Evolutionary conservation across 1,139 yeast genomes (phyloP).

Genomic region (Suhomyces bokatorum): DNA sequence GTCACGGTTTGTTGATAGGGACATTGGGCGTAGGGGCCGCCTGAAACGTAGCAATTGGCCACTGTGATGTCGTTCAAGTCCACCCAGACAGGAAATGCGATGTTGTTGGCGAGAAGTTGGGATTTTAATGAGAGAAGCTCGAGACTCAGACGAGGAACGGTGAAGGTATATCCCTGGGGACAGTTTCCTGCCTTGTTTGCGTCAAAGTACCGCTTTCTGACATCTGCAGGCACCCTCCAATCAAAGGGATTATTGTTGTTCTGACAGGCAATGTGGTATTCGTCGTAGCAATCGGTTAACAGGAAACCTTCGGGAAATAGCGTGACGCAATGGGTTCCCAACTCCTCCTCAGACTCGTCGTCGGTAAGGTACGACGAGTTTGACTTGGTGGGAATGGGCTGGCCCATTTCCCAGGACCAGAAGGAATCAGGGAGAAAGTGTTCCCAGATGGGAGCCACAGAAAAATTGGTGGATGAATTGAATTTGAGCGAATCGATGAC

Average conservation of each 20-base stretch:
- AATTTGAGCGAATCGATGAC: constrained; percentile 12
- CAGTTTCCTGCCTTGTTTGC: constrained; percentile 44
- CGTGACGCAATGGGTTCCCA: constrained; percentile 64
- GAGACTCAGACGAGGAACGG: constrained; percentile 54
- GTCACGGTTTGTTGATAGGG: constrained; percentile 67
- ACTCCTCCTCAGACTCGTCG: constrained; percentile 20
- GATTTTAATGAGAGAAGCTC: constrained; percentile 37
- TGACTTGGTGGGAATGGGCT: constrained; percentile 41
- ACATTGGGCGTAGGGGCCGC: constrained; percentile 77
- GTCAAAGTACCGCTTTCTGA: constrained; percentile 51
- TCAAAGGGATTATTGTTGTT: constrained; percentile 35
- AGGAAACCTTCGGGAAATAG: constrained; percentile 52
- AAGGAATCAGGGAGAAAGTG: constrained; percentile 34
- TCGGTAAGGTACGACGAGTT: constrained; percentile 9
- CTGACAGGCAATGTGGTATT: constrained; percentile 58
- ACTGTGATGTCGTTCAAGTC: constrained; percentile 79
- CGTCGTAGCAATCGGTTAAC: constrained; percentile 63
- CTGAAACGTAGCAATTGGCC: constrained; percentile 79
- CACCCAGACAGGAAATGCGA: constrained; percentile 62
- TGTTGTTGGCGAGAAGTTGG: constrained; percentile 20
- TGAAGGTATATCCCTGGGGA: constrained; percentile 51
- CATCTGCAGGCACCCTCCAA: constrained; percentile 47
- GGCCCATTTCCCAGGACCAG: constrained; percentile 73
- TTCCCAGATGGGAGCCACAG: constrained; percentile 5
- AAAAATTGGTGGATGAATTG: neutral